A percentile compares a stretch with the other conserved stretches of the same genome.
Conservation (phyloP, 352 stramenopile genomes). For the Pelagophyceae sp. region DNA sequence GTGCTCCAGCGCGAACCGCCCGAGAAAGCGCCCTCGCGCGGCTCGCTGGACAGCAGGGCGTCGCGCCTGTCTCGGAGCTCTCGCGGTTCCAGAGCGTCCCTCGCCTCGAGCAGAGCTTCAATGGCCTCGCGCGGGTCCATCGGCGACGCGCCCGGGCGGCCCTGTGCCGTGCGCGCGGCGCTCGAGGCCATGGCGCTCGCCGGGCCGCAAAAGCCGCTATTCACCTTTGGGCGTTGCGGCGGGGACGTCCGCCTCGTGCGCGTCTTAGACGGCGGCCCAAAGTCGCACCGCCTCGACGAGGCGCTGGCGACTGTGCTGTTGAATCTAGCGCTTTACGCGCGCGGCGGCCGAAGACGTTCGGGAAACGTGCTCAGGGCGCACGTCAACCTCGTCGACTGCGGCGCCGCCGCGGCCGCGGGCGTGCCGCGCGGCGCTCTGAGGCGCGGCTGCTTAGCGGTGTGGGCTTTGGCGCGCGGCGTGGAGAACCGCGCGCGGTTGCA, state of each 20-base stretch:
- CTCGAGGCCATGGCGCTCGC: too few species aligned
- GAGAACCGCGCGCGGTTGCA: neutral
- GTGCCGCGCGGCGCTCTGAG: neutral
- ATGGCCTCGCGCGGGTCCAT: too few species aligned
- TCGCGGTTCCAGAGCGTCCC: too few species aligned
- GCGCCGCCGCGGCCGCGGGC: neutral
- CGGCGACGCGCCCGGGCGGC: too few species aligned
- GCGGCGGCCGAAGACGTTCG: neutral
- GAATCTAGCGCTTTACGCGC: neutral
- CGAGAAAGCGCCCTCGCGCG: too few species aligned
- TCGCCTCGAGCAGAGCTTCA: too few species aligned
- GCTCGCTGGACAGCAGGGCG: neutral
- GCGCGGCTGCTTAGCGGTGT: neutral
- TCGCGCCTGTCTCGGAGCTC: too few species aligned
- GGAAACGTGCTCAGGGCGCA: neutral
- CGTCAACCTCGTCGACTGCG: neutral
- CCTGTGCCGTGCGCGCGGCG: too few species aligned
- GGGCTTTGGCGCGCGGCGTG: neutral
- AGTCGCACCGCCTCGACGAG: neutral
- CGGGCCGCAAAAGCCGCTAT: too few species aligned
- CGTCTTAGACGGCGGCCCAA: neutral
- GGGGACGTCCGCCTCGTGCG: neutral
- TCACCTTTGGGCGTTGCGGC: too few species aligned
- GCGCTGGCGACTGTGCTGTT: neutral
- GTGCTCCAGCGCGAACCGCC: neutral